Base-by-base conservation (phyloP, 192 early-diverging fungal species). In the Coemansia sp. region DNA sequence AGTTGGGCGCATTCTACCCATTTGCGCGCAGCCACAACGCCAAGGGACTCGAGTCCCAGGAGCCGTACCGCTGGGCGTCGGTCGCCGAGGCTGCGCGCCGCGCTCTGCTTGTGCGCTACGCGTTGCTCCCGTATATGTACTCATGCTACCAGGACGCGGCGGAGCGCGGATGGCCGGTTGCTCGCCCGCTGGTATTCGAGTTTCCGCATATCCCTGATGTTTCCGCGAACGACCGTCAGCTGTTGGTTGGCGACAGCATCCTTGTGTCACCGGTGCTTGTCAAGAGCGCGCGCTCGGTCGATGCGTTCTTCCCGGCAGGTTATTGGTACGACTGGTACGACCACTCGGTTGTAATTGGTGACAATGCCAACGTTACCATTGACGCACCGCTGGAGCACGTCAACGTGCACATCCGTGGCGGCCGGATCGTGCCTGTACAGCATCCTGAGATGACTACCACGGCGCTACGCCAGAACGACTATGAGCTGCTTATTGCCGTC, bases 1-100 rank as follows among this genome's bases (percentile, higher is more conserved):
- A 86, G 59, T 54, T 89, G 1, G 88, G 86, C 31, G 65, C 85
- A 5, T 83, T 87, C 33, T 84, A 83, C 38, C 87, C 87, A 2
- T 87, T 87, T 44, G 61, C 83, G 23, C 67, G 89, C 18, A 84
- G 84, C 61, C 89, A 91, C 56, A 91, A 89, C 48, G 62, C 65
- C 4, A 77, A 79, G 30, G 68, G 56, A 42, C 48, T 57, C 4
- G 23, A 32, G 6, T 65, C 76, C 12, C 89, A 89, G 64, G 88
- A 90, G 65, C 76, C 82, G 5, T 89, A 87, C 44, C 47, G 75
- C 6, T 87, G 84, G 84, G 38, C 54, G 9, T 58, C 56, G 9
- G 86, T 87, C 24, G 78, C 85, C 14, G 82, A 85, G 33, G 80
- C 82, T 21, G 58, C 78, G 9, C 71, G 83, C 18, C 74, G 74